phyloP scores from a whole-genome alignment of 495 filamentous ascomycete species.

The Aspergillus conjunctus region DNA sequence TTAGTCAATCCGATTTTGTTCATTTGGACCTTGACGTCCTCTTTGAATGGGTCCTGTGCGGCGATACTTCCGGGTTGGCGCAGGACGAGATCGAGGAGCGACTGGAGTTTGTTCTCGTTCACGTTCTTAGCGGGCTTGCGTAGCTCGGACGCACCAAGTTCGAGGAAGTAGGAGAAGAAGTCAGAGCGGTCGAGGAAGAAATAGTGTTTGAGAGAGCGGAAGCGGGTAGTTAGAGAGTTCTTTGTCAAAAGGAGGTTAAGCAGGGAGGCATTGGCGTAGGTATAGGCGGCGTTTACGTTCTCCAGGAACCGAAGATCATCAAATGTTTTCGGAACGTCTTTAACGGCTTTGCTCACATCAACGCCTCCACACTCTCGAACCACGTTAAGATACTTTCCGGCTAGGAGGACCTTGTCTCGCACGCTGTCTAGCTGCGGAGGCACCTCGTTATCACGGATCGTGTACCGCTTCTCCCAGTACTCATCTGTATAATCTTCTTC shows the following conservation, averaged over 20 bases:
- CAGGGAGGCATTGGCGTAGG: slow-evolving; percentile 92
- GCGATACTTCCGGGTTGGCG: slow-evolving; percentile 94
- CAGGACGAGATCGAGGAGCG: slow-evolving; percentile 88
- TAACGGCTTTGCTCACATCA: slow-evolving; percentile 85
- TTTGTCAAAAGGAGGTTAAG: slow-evolving; percentile 89
- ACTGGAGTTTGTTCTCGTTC: slow-evolving; percentile 91
- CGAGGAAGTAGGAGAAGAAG: slow-evolving; percentile 96
- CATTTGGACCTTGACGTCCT: slow-evolving; percentile 96
- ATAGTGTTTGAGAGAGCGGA: slow-evolving; percentile 94
- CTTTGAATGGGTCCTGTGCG: slow-evolving; percentile 93
- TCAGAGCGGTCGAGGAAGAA: slow-evolving; percentile 98
- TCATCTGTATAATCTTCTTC: slow-evolving; percentile 98
- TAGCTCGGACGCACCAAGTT: slow-evolving; percentile 83
- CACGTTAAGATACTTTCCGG: slow-evolving; percentile 97
- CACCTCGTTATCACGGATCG: slow-evolving; percentile 84
- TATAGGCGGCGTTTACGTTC: slow-evolving; percentile 93
- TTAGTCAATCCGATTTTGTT: slow-evolving; percentile 91
- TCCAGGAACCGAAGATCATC: slow-evolving; percentile 89
- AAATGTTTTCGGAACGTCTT: slow-evolving; percentile 86
- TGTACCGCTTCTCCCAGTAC: slow-evolving; percentile 98
- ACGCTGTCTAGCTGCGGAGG: slow-evolving; percentile 91
- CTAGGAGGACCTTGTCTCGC: slow-evolving; percentile 90
- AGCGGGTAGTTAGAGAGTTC: slow-evolving; percentile 81
- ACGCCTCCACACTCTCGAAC: slow-evolving; percentile 96
- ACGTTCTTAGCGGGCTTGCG: slow-evolving; percentile 83